Evolutionary conservation across 192 early-diverging fungal genomes (phyloP).

Genomic region (Coemansia sp.): DNA sequence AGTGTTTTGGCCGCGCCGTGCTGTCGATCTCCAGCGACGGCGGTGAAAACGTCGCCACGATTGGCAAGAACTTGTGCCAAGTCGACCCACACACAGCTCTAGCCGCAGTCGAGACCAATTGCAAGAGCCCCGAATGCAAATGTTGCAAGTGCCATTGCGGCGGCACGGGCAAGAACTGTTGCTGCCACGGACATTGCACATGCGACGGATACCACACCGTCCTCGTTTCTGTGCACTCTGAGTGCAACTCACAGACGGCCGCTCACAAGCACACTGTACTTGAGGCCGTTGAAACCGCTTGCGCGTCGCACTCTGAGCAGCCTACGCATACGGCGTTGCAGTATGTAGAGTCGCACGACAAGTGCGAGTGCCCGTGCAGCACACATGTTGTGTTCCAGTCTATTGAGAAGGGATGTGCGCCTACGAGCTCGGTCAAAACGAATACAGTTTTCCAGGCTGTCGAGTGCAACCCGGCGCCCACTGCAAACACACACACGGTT

Average conservation of each 20-base stretch:
- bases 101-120: conserved; percentile 24
- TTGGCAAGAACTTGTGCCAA: conserved; percentile 43
- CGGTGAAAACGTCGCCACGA: conserved; percentile 24
- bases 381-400: conserved; percentile 30
- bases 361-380: conserved; percentile 1
- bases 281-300: background rate
- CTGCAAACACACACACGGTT: conserved; percentile 27
- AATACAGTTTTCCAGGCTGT: conserved; percentile 26
- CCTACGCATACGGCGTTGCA: conserved; percentile 18
- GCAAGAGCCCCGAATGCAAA: conserved; percentile 1
- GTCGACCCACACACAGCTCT: conserved; percentile 22
- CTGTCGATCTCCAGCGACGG: conserved; percentile 31
- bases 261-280: conserved; percentile 11
- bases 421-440: conserved; percentile 4
- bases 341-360: conserved; percentile 11
- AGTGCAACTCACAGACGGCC: background rate
- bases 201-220: conserved; percentile 42
- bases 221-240: conserved; percentile 22
- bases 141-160: conserved; percentile 2
- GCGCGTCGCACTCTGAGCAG: background rate
- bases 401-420: conserved; percentile 10
- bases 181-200: conserved; percentile 25
- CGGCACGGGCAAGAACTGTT: conserved; percentile 10
- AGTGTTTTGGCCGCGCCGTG: conserved; percentile 45
- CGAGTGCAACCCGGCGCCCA: conserved; percentile 7